phyloP scores from a whole-genome alignment of 2,329 filamentous ascomycete species.

The Arthrinium puccinioides region DNA sequence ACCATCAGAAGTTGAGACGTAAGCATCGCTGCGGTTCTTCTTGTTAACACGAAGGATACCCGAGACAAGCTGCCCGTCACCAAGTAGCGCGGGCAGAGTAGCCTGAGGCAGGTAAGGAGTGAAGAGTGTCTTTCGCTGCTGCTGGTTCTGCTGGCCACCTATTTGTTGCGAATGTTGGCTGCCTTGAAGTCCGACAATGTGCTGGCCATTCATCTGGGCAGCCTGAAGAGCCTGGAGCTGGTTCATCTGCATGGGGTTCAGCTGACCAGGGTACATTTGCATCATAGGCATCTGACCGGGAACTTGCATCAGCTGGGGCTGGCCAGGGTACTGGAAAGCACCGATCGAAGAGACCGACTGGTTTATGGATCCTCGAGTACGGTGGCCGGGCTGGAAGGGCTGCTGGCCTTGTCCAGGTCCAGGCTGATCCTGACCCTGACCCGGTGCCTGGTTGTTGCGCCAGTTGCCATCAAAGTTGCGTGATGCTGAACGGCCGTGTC shows the following conservation, averaged over 20 bases:
- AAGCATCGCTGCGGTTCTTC: constrained; percentile 98
- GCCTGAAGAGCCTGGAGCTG: constrained; percentile 91
- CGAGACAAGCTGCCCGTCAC: constrained; percentile 88
- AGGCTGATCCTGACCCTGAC: constrained; percentile 54
- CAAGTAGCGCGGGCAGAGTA: constrained; percentile 80
- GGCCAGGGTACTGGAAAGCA: constrained; percentile 80
- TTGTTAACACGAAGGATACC: constrained; percentile 98
- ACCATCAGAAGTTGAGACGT: constrained; percentile 86
- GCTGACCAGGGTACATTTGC: constrained; percentile 75
- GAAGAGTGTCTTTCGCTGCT: constrained; percentile 96
- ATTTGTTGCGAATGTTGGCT: constrained; percentile 67
- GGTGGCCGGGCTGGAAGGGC: constrained; percentile 88
- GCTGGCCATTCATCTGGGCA: constrained; percentile 73
- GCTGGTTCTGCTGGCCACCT: constrained; percentile 64
- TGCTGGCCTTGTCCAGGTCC: constrained; percentile 45
- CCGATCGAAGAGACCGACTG: constrained; percentile 79
- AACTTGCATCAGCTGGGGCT: constrained; percentile 82
- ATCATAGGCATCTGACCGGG: constrained; percentile 80
- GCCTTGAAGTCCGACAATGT: constrained; percentile 58
- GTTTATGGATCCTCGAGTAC: constrained; percentile 75
- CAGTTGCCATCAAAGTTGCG: constrained; percentile 98
- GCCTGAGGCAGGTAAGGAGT: constrained; percentile 96
- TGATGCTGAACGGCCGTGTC: constrained; percentile 76
- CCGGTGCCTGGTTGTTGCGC: constrained; percentile 70
- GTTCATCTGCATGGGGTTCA: constrained; percentile 80